Conservation (phyloP, 2,329 filamentous ascomycete genomes). For the Fusarium metavorans region DNA sequence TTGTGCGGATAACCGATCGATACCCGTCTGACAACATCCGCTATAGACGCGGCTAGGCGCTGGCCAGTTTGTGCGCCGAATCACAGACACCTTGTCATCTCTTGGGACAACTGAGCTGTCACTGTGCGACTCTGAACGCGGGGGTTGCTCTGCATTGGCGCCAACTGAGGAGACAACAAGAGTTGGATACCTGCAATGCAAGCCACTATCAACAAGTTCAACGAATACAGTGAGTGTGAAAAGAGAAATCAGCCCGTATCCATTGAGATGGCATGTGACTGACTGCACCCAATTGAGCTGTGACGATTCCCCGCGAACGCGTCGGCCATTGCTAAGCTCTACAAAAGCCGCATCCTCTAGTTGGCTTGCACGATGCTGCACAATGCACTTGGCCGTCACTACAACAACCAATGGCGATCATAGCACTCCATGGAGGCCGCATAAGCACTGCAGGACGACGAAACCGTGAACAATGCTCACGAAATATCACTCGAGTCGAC, state of each 20-base stretch:
- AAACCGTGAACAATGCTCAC: slow-evolving; percentile 3
- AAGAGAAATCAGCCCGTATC: background rate
- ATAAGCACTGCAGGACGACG: background rate
- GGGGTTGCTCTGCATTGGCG: slow-evolving; percentile 1
- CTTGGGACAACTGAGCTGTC: background rate
- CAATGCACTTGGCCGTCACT: slow-evolving; percentile 8
- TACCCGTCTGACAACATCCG: slow-evolving; percentile 6
- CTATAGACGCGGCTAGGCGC: slow-evolving; percentile 13
- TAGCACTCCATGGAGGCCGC: slow-evolving; percentile 8
- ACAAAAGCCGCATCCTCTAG: background rate
- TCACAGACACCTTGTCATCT: background rate
- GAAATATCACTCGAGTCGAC: background rate
- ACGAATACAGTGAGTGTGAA: background rate
- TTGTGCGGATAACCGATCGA: background rate
- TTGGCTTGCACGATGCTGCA: slow-evolving; percentile 5
- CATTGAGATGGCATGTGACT: slow-evolving; percentile 9
- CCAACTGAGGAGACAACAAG: slow-evolving; percentile 13
- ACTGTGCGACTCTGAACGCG: background rate
- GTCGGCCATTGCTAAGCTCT: background rate
- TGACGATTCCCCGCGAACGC: background rate
- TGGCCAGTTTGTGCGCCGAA: background rate
- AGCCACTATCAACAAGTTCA: background rate
- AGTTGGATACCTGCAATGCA: background rate
- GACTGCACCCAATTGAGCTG: background rate
- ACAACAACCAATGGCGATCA: background rate